Base-by-base conservation (phyloP, 2,329 filamentous ascomycete species). In the Colletotrichum caudatum region DNA sequence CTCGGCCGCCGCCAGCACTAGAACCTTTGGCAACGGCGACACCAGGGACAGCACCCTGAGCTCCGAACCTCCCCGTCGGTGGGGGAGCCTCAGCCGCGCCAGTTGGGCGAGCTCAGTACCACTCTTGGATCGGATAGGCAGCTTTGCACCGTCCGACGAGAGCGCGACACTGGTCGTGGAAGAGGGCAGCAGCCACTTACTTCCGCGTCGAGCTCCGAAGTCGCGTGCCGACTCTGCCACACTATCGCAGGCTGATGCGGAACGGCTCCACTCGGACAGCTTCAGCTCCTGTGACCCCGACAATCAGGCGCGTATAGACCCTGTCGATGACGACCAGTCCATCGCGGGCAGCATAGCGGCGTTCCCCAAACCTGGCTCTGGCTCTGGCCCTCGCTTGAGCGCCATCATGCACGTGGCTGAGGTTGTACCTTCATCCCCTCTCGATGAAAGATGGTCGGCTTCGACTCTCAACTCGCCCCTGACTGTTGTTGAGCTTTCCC, bases 341-440 rank as follows among this genome's bases (percentile, higher is more conserved):
- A 64, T 67, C n/a, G 62, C 58, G 16, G 70, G 64, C 35, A 69
- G 61, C 29, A 65, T 68, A 26, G 61, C 57, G 4, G 62, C 69
- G 37, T 65, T 62, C 3, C 64, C 62, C 18, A 65, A 64, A 29
- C 62, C 58, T 9, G 69, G 69, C 12, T 65, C 61, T 12, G 51
- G 51, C 20, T 72, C 75, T 12, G 51, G 51, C n/a, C 73, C 75
- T 16, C 78, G 77, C 6, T 75, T 84, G 29, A 80, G 78, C 35
- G 76, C 79, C 44, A 79, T 86, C 53, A 82, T 84, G 78, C 81
- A 83, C 3, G 80, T 84, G 1, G 77, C 78, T 18, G 77, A 82
- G 33, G 74, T 83, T n/a, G 72, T 80, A 29, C 82, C 72, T 5
- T 61, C 53, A 18, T 9, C 51, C 12, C 51, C 61, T 1, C 9